These are phyloP conservation scores for Ceratocystis lukuohia DNA, from an alignment of 2,329 filamentous ascomycete genomes.

Conservation along the genomic window DNA sequence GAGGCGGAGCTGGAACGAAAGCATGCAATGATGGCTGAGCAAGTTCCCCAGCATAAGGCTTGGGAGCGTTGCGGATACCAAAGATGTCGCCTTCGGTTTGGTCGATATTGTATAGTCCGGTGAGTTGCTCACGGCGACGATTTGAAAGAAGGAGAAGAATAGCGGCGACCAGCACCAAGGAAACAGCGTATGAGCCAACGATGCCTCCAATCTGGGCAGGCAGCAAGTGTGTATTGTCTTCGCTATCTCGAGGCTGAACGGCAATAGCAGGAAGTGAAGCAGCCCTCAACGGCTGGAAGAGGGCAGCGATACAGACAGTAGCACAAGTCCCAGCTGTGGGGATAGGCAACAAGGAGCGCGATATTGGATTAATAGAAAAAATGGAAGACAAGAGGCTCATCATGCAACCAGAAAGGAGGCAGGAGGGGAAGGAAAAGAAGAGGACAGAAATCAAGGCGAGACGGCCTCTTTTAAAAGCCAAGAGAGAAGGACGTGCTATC, in stretches of 20 bases:
- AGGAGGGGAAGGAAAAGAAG: slow-evolving; percentile 4
- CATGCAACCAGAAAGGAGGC: slow-evolving; percentile 13
- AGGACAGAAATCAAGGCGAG: slow-evolving; percentile 6
- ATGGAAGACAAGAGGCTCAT: slow-evolving; percentile 17
- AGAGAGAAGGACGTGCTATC: neutral
- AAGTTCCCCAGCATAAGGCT: neutral
- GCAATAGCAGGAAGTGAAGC: slow-evolving; percentile 29
- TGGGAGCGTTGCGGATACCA: slow-evolving; percentile 21
- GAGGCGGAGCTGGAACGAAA: slow-evolving; percentile 17
- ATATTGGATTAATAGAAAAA: slow-evolving; percentile 24
- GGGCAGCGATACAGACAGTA: slow-evolving; percentile 11
- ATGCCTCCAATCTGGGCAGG: slow-evolving; percentile 75
- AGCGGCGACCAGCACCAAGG: slow-evolving; percentile 58
- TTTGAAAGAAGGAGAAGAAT: slow-evolving; percentile 48
- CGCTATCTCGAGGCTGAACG: slow-evolving; percentile 36
- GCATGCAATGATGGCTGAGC: neutral
- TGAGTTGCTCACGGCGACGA: slow-evolving; percentile 39
- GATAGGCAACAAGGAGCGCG: slow-evolving; percentile 19
- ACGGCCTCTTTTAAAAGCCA: slow-evolving; percentile 16
- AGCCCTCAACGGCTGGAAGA: slow-evolving; percentile 19
- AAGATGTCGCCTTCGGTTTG: slow-evolving; percentile 38
- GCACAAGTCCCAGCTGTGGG: slow-evolving; percentile 7
- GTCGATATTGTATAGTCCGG: slow-evolving; percentile 23
- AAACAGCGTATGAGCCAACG: slow-evolving; percentile 68
- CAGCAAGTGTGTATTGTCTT: slow-evolving; percentile 30